These are phyloP conservation scores for Pestalotiopsis sp. DNA, from an alignment of 2,329 filamentous ascomycete genomes.

Conservation along the genomic window DNA sequence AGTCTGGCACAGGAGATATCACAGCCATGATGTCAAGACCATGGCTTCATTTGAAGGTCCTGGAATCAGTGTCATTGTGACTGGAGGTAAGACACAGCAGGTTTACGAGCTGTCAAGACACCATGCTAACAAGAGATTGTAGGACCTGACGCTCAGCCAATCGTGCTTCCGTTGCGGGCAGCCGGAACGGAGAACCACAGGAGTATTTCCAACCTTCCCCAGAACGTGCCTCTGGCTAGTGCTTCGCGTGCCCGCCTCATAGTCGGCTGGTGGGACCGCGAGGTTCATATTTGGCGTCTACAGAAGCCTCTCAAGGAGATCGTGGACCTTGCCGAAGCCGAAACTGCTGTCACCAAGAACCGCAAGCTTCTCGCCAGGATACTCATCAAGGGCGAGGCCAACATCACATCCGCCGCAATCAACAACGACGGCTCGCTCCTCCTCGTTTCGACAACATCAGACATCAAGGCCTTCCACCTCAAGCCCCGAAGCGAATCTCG, in stretches of 20 bases:
- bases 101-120: neutral
- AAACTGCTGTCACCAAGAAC: slow-evolving; percentile 49
- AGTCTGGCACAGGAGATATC: slow-evolving; percentile 82
- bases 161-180: slow-evolving; percentile 78
- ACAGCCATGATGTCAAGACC: slow-evolving; percentile 92
- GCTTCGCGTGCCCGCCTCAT: slow-evolving; percentile 74
- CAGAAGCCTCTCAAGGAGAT: slow-evolving; percentile 48
- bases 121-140: slow-evolving; percentile 30
- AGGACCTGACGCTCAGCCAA: slow-evolving; percentile 85
- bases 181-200: slow-evolving; percentile 81
- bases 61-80: slow-evolving; percentile 83
- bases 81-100: slow-evolving; percentile 68
- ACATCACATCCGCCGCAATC: slow-evolving; percentile 75
- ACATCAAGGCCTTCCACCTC: slow-evolving; percentile 78
- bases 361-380: slow-evolving; percentile 71
- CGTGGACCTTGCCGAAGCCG: slow-evolving; percentile 40
- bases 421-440: slow-evolving; percentile 73
- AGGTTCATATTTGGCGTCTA: slow-evolving; percentile 79
- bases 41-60: slow-evolving; percentile 88
- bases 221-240: slow-evolving; percentile 72
- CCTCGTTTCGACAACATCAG: slow-evolving; percentile 72
- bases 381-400: slow-evolving; percentile 73
- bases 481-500: slow-evolving; percentile 50
- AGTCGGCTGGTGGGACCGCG: slow-evolving; percentile 89
- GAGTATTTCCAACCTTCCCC: slow-evolving; percentile 80